These are phyloP conservation scores for Lachnum nothofagi DNA, from an alignment of 2,329 filamentous ascomycete genomes.

Conservation along the genomic window DNA sequence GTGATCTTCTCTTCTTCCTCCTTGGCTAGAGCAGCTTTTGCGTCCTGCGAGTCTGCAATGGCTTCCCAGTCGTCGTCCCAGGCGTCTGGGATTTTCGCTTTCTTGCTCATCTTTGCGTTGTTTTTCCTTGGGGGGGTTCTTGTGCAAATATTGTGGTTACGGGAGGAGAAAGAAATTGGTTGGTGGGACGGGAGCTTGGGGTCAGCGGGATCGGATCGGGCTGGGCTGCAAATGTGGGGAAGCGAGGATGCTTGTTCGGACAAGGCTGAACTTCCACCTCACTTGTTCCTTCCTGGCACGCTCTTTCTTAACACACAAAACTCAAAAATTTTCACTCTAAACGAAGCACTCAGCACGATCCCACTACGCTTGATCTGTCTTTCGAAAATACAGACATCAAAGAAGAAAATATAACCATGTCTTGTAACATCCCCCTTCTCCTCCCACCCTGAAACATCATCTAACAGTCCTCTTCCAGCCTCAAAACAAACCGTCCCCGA, in stretches of 20 bases:
- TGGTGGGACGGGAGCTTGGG: neutral
- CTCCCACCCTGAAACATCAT: neutral
- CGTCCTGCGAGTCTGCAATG: constrained; percentile 58
- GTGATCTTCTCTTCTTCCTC: constrained; percentile 41
- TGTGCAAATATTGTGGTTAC: neutral
- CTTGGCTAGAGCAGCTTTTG: constrained; percentile 16
- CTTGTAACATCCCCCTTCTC: neutral
- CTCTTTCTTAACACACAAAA: neutral
- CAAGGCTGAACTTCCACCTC: neutral
- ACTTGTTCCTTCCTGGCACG: no score
- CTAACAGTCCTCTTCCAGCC: neutral
- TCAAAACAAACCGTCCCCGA: constrained; percentile 1
- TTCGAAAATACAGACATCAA: no score
- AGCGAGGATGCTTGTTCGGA: neutral
- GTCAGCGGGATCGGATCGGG: neutral
- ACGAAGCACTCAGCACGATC: no score
- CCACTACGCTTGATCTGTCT: no score
- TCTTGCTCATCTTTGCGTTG: constrained; percentile 33
- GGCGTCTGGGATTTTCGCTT: constrained; percentile 59
- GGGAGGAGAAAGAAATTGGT: no score
- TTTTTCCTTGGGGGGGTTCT: neutral
- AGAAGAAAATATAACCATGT: no score
- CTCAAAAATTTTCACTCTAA: no score
- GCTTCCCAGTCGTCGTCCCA: constrained; percentile 89
- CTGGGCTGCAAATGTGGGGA: constrained; percentile 5